Base-by-base conservation (phyloP, 495 filamentous ascomycete species). In the Terfezia boudieri region DNA sequence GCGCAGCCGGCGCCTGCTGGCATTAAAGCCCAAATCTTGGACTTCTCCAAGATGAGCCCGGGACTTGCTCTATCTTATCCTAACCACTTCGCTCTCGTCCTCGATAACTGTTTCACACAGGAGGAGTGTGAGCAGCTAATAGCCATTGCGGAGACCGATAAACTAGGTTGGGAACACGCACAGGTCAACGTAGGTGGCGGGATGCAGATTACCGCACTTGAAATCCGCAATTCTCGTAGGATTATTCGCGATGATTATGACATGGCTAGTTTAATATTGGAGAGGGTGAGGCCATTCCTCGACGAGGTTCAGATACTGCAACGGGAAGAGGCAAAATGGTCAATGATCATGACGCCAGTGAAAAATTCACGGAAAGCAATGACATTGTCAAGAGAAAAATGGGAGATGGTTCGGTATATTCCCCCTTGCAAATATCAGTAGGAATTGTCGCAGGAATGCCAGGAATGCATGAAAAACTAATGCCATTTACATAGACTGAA, bases 211-310 rank as follows among this genome's bases (percentile, higher is more conserved):
- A 14, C 17, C 8, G 17, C 17, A 46, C 12, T 46, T 14, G 59
- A 59, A n/a, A 65, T 66, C 58, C 66, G 68, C 8, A 58, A 81
- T 55, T 81, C 79, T 60, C 72, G 74, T 12, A 73, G 77, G 0
- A 80, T 84, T 49, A 74, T 83, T 48, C 73, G 68, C 55, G 77
- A 83, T 57, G 71, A 72, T 4, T 57, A 52, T 0, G 73, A 73
- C 0, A 53, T 79, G 0, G 76, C 73, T 1, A 66, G 65, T 6
- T 73, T 67, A 52, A 61, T 83, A 2, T 72, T 72, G 55, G 66
- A 68, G 9, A 68, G 80, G 16, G 61, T 80, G 36, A 62, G 67
- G 50, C 73, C 73, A 8, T 71, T 73, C 51, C 58, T 79, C n/a
- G 66, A 63, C 4, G 66, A 73, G 36, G 59, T 49, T 58, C 6